Percentiles rank a stretch among this genome's conserved stretches.
Evolutionary conservation across 2,329 filamentous ascomycete species (phyloP).

Genomic region (Aureobasidium sp.): DNA sequence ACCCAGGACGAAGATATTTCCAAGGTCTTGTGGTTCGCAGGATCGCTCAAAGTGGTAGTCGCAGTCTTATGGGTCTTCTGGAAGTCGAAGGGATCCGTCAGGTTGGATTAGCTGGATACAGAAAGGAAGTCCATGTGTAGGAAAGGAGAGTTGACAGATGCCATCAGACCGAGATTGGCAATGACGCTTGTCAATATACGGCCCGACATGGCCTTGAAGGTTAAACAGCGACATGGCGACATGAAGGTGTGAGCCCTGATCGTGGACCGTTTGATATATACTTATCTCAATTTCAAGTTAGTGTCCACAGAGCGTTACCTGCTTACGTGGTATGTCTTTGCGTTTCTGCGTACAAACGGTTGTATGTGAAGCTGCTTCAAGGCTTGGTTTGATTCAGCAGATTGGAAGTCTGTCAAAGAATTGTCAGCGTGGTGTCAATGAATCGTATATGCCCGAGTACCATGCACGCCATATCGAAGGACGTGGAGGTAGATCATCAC

Average conservation of each 20-base stretch:
- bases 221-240: not conserved
- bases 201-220: not conserved
- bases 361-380: not conserved
- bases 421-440: not conserved
- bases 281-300: not conserved
- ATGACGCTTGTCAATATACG: not conserved
- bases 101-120: not conserved
- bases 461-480: not conserved
- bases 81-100: slow-evolving; percentile 20
- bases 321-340: too few relatives aligned
- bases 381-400: not conserved
- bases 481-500: not conserved
- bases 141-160: not conserved
- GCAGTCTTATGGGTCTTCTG: slow-evolving; percentile 36
- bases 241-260: not conserved
- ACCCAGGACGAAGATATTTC: slow-evolving; percentile 45
- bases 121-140: not conserved
- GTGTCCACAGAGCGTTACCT: not conserved
- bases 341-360: not conserved
- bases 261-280: not conserved
- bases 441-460: not conserved
- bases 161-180: not conserved
- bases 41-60: slow-evolving; percentile 31
- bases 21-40: slow-evolving; percentile 43
- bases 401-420: not conserved